These are phyloP conservation scores for Trametes sp. DNA, from an alignment of 1,284 basidiomycete species.

Conservation along the genomic window DNA sequence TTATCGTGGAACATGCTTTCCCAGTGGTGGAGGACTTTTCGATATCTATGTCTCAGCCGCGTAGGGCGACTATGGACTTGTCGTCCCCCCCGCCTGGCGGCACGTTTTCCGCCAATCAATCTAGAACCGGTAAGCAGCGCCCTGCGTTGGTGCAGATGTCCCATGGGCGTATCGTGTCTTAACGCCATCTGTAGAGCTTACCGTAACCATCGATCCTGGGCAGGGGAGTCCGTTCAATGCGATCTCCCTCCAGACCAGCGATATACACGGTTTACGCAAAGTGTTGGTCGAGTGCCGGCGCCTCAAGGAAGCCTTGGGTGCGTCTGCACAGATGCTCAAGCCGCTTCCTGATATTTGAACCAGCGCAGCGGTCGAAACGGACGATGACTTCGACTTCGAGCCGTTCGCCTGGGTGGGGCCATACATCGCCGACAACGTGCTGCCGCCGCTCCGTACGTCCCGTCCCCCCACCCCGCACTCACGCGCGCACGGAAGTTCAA, in stretches of 20 bases:
- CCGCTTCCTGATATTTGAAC: background rate
- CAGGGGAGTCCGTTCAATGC: constrained; percentile 39
- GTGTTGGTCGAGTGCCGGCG: constrained; percentile 59
- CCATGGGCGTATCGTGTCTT: background rate
- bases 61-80: constrained; percentile 35
- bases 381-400: constrained; percentile 24
- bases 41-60: constrained; percentile 60
- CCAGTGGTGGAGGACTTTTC: constrained; percentile 61
- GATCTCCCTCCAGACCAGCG: constrained; percentile 53
- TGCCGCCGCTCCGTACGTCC: constrained; percentile 26
- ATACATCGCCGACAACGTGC: constrained; percentile 22
- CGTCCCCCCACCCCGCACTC: background rate
- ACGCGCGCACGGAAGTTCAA: background rate
- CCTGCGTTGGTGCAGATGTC: too few species aligned
- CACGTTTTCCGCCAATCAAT: constrained; percentile 28
- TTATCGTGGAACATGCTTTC: constrained; percentile 51
- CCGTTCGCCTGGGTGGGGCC: constrained; percentile 46
- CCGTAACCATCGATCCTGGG: constrained; percentile 55
- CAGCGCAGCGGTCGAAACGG: constrained; percentile 14
- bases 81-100: constrained; percentile 24
- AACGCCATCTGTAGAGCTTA: constrained; percentile 43
- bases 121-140: constrained; percentile 36
- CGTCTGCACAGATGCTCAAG: constrained; percentile 12
- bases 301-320: constrained; percentile 51
- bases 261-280: constrained; percentile 52